phyloP scores from a whole-genome alignment of 495 filamentous ascomycete genomes.

The Elaphomyces granulatus region DNA sequence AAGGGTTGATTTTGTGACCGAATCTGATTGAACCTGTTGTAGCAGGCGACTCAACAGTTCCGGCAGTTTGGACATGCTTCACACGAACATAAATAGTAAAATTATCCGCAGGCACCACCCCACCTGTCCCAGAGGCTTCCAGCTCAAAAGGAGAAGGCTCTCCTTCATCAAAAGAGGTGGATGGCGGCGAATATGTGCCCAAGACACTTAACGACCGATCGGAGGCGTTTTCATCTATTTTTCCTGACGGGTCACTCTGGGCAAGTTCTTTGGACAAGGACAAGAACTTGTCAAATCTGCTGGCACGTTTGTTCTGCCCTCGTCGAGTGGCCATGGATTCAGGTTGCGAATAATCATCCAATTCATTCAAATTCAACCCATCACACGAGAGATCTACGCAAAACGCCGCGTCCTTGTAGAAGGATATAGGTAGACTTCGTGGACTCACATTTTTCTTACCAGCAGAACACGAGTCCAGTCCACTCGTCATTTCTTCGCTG shows the following conservation, averaged over 20 bases:
- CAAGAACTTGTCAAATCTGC: too few species aligned
- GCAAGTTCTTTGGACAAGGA: too few species aligned
- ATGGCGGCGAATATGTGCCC: slow-evolving; percentile 10
- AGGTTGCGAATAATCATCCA: too few species aligned
- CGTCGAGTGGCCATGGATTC: too few species aligned
- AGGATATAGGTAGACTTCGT: slow-evolving; percentile 13
- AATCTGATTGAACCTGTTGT: not conserved
- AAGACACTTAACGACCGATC: slow-evolving; percentile 8
- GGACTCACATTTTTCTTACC: not conserved
- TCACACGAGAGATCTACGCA: slow-evolving; percentile 66
- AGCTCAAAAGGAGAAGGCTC: slow-evolving; percentile 21
- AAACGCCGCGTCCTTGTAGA: slow-evolving; percentile 60
- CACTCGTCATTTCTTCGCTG: slow-evolving; percentile 10
- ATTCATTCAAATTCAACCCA: slow-evolving; percentile 3
- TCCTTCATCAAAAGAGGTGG: slow-evolving; percentile 19
- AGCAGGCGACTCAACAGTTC: too few species aligned
- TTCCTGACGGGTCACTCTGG: too few species aligned
- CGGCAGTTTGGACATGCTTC: slow-evolving; percentile 23
- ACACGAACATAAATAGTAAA: slow-evolving; percentile 44
- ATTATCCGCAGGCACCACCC: slow-evolving; percentile 51
- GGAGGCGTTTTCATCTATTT: slow-evolving; percentile 6
- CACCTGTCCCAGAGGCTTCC: slow-evolving; percentile 50
- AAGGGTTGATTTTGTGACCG: not conserved
- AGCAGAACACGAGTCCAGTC: not conserved
- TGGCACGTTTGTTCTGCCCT: too few species aligned